phyloP scores from a whole-genome alignment of 2,329 filamentous ascomycete species.

The Penicillium sp. region DNA sequence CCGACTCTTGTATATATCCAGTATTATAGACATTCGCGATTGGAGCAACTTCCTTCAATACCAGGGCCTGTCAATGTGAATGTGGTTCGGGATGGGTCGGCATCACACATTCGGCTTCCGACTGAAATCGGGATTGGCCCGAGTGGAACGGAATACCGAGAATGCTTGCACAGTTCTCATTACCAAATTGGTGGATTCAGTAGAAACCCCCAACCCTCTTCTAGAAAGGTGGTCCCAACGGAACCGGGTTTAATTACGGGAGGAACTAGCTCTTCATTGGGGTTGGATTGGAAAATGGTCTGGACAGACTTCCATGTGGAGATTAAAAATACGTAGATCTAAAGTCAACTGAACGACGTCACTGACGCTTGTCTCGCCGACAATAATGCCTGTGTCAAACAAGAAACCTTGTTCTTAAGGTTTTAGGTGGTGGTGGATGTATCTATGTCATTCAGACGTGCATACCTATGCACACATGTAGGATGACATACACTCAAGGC shows the following conservation, averaged over 20 bases:
- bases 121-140: conserved; percentile 3
- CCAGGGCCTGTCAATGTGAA: background rate
- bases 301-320: background rate
- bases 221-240: background rate
- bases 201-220: background rate
- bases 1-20: background rate
- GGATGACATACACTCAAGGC: background rate
- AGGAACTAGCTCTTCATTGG: background rate
- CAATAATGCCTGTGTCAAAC: background rate
- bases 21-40: background rate
- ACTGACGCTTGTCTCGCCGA: background rate
- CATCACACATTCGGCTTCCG: conserved; percentile 6
- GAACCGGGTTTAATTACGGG: background rate
- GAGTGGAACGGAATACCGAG: conserved; percentile 12
- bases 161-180: background rate
- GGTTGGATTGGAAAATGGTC: background rate
- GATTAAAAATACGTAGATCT: background rate
- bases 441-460: background rate
- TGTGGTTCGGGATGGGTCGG: conserved; percentile 7
- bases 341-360: background rate
- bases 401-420: background rate
- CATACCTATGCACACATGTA: background rate
- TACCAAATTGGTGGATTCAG: conserved; percentile 4
- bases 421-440: background rate
- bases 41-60: too few relatives aligned